Evolutionary conservation across 768 basidiomycete species (phyloP), one percentile per base, ranked within the genome.

Genomic region (Termitomyces sp.): DNA sequence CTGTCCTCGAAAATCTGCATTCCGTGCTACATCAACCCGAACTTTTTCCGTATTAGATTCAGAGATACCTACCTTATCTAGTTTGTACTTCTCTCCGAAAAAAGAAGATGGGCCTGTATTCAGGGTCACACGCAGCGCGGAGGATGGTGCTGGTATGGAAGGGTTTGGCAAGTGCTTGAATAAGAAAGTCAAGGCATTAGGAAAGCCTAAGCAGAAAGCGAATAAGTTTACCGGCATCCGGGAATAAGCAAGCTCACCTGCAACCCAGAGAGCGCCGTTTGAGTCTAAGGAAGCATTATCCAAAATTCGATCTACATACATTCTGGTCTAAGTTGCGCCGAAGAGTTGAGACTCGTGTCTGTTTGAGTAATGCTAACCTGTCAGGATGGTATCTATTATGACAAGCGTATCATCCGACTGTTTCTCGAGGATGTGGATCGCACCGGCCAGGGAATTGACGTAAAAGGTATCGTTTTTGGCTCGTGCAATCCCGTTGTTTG

Each of bases 1-100:
- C 83, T 73, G 65, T 90, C 85, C 65, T 88, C 83, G 55, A 90
- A 88, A 10, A 80, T 73, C 84, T 88, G 58, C 43, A 34, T 42
- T 52, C 62, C 42, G 45, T 49, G 40, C 26, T 40, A 37, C 15
- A 49, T 41, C 51, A 61, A 12, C 45, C 42, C 7, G 9, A 24
- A 34, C 1, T 26, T 43, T 24, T 43, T 35, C 22, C 11, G 21
- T 14, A 26, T 35, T 19, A 2, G 24, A 11, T 41, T 6, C 11
- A n/a, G n/a, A n/a, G 15, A 35, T 15, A 48, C 34, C n/a, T 64
- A 82, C 85, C 75, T 80, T 85, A 51, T 83, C 78, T 15, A 84
- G 68, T 30, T 71, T 76, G 60, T 77, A 82, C 61, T 84, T 87
- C 58, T 84, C 75, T 22, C 81, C 83, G 51, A 79, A 84, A 64